Evolutionary conservation across 2,329 filamentous ascomycete genomes (phyloP), one percentile per base, ranked within the genome.

Genomic region (Chaetomiaceae sp.): DNA sequence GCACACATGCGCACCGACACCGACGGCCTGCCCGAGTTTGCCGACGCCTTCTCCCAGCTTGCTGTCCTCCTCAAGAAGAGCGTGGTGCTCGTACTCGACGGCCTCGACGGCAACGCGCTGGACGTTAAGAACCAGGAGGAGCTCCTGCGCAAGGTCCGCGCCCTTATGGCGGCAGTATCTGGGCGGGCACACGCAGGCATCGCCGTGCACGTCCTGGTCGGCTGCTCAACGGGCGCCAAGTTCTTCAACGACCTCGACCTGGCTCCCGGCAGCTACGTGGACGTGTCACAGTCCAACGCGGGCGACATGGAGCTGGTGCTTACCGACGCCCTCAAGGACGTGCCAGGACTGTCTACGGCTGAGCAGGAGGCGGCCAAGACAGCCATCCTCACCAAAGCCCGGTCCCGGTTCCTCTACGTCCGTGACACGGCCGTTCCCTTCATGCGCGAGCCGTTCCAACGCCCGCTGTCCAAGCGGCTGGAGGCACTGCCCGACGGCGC

Each of bases 401-500:
- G 53, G 12, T 48, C 35, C 3, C 49, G 54, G 2, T 60, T 60
- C 38, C 23, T 38, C 19, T 60, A 60, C 34, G 31, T 59, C n/a
- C 14, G 23, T 16, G 43, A 53, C 17, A 50, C 55, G 2, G 58
- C 55, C 8, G 56, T 60, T 10, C 55, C 57, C 0, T 60, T 59
- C 49, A 55, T 60, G 45, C 51, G 43, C 3, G 54, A 59, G 44
- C 57, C 58, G 0, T 59, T 60, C 37, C 51, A 55, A 23, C 33
- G 58, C 1, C 55, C 58, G 5, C 21, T 60, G 3, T 57, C 54
- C 5, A 51, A 43, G 23, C 51, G 58, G 0, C 45, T 60, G 2
- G 38, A 53, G 17, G 46, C 46, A 4, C 43, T 60, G 5, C 58
- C 58, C 0, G 57, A 53, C 12, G 58, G 52, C 6, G 40, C 49